Evolutionary conservation across 345 rosid species (phyloP), one percentile per base, ranked within the genome.

Genomic region (Carallia pectinifolia): DNA sequence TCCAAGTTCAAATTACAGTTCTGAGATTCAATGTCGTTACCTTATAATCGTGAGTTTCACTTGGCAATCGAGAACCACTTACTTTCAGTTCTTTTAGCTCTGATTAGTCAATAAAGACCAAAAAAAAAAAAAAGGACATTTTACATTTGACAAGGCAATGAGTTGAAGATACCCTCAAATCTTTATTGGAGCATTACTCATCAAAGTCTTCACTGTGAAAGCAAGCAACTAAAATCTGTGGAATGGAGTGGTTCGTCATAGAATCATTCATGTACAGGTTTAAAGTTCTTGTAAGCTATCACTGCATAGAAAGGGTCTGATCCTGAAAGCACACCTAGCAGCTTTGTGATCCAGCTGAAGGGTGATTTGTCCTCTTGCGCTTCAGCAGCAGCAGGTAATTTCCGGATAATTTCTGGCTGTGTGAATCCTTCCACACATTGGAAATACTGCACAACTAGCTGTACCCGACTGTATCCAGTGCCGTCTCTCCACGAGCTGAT

Each of bases 261-360:
- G 15, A 7, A 55, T 55, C 66, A 81, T 72, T 89, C 91, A 68
- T 85, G 76, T 39, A 84, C 58, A 68, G 93, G 91, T 67, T 87
- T 90, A 81, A 92, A 87, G 80, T 89, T 94, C 82, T 86, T 94
- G 78, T 89, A 84, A 75, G 97, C 90, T 64, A 94, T 77, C 3
- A 91, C 88, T 4, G 96, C 97, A 79, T 86, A 87, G 76, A 94
- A 91, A 76, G 98, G 96, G 66, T 94, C 92, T 16, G 88, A 79
- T 64, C 87, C 83, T 16, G 95, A 81, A 52, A 85, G 66, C 53
- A 84, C 69, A 40, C 91, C 91, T 18, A 88, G 58, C 16, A 87
- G 72, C 59, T 80, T 68, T 81, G 70, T 54, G 68, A 91, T 58
- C 93, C 88, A 78, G 38, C 55, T 74, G 4, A 87, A 76, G 30